These are phyloP conservation scores for Suillus clintonianus DNA, from an alignment of 768 basidiomycete species.

Conservation along the genomic window DNA sequence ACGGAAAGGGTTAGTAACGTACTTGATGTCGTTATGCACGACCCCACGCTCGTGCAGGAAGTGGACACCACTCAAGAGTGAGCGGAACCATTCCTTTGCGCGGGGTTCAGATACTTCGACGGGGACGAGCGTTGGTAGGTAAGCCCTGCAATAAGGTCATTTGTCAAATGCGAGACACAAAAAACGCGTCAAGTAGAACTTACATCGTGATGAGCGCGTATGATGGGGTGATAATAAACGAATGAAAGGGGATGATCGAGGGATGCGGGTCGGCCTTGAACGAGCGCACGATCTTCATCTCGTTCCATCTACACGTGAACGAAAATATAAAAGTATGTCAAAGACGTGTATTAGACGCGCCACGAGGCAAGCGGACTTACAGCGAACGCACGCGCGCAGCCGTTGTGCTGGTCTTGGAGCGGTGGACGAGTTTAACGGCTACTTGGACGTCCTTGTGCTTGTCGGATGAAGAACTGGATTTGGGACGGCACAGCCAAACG, in stretches of 20 bases:
- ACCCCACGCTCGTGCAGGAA: conserved; percentile 84
- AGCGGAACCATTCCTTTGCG: conserved; percentile 81
- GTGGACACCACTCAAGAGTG: conserved; percentile 78
- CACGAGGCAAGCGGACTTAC: conserved; percentile 42
- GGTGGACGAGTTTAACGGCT: conserved; percentile 92
- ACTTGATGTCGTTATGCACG: conserved; percentile 96
- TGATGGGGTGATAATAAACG: conserved; percentile 90
- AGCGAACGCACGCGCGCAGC: conserved; percentile 88
- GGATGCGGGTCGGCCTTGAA: conserved; percentile 88
- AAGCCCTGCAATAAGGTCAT: conserved; percentile 58
- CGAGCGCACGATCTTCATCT: conserved; percentile 92
- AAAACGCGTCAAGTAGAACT: conserved; percentile 31
- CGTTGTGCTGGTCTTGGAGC: conserved; percentile 77
- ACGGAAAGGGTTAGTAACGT: conserved; percentile 22
- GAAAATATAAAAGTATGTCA: neutral
- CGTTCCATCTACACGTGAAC: conserved; percentile 75
- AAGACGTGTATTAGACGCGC: neutral
- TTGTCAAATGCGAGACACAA: conserved; percentile 10
- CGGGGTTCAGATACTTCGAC: conserved; percentile 82
- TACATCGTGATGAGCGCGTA: conserved; percentile 93
- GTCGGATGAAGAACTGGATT: conserved; percentile 42
- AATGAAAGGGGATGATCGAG: conserved; percentile 89
- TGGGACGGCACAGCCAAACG: conserved; percentile 79
- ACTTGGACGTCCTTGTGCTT: conserved; percentile 55
- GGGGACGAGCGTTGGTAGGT: conserved; percentile 81